A percentile compares a stretch with the other conserved stretches of the same genome.
These are phyloP conservation scores for Microdochium paspali DNA, from an alignment of 2,329 filamentous ascomycete genomes.

Conservation along the genomic window DNA sequence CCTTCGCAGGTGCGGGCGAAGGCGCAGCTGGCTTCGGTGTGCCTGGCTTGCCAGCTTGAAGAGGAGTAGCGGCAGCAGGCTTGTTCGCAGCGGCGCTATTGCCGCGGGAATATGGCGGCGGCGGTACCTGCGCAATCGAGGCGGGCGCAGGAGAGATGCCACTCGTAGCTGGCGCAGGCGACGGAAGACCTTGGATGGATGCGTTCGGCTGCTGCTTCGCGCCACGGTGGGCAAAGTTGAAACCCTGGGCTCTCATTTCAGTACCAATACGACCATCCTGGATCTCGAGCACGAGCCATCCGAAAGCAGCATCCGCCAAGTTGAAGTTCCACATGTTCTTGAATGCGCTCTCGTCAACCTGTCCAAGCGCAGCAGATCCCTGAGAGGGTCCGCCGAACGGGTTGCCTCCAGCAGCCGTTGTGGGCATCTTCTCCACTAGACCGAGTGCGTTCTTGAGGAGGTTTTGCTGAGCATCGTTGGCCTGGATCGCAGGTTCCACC, in stretches of 20 bases:
- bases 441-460: conserved; percentile 84
- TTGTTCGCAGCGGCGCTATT: conserved; percentile 25
- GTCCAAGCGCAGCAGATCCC: conserved; percentile 64
- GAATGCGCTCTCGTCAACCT: conserved; percentile 97
- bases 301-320: conserved; percentile 91
- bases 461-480: conserved; percentile 90
- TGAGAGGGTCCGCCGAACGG: conserved; percentile 84
- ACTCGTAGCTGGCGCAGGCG: conserved; percentile 23
- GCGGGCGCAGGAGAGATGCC: conserved; percentile 17
- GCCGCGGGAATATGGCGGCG: conserved; percentile 18
- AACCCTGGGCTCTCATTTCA: conserved; percentile 96
- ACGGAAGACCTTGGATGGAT: conserved; percentile 23
- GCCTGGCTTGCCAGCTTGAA: conserved; percentile 32
- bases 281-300: conserved; percentile 89
- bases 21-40: conserved; percentile 33
- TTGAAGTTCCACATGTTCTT: conserved; percentile 99
- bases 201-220: conserved; percentile 58
- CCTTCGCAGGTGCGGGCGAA: conserved; percentile 35
- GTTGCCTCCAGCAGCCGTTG: conserved; percentile 88
- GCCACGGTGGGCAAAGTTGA: conserved; percentile 96
- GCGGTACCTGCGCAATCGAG: conserved; percentile 11
- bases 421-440: conserved; percentile 97
- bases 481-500: conserved; percentile 86
- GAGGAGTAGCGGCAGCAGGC: conserved; percentile 30
- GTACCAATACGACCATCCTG: conserved; percentile 94